Evolutionary conservation across 2,329 filamentous ascomycete species (phyloP).

Genomic region (Cytospora schulzeri): DNA sequence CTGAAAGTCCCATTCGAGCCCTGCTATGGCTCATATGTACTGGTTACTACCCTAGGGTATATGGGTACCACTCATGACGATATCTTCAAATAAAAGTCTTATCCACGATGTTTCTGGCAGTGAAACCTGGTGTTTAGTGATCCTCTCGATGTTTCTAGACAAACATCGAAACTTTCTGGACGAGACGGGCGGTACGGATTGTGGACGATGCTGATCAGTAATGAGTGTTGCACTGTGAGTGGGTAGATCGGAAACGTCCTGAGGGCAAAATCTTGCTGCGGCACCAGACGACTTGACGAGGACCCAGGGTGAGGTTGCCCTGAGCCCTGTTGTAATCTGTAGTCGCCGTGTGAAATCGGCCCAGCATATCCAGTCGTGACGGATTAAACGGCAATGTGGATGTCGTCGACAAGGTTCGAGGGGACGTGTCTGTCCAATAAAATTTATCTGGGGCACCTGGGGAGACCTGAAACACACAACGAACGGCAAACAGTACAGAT

Average conservation of each 20-base stretch:
- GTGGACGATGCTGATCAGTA: slow-evolving; percentile 2
- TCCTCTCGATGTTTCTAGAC: slow-evolving; percentile 3
- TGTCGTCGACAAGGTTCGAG: slow-evolving; percentile 7
- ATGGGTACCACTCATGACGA: background rate
- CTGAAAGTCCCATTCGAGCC: background rate
- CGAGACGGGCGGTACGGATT: slow-evolving; percentile 3
- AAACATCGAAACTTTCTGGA: background rate
- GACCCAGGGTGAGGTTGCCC: background rate
- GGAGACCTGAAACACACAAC: slow-evolving; percentile 18
- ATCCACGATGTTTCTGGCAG: slow-evolving; percentile 2
- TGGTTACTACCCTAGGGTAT: too few relatives aligned
- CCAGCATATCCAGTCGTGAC: background rate
- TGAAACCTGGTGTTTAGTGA: background rate
- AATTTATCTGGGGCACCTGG: too few relatives aligned
- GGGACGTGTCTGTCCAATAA: slow-evolving; percentile 11
- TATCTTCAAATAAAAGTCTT: background rate
- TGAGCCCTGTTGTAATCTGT: background rate
- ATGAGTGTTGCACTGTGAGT: background rate
- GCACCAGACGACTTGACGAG: slow-evolving; percentile 14
- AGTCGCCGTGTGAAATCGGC: slow-evolving; percentile 1
- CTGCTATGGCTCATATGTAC: background rate
- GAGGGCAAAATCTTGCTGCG: slow-evolving; percentile 1
- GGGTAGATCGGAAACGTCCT: background rate
- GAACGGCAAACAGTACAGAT: slow-evolving; percentile 6
- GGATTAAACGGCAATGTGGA: slow-evolving; percentile 2